These are phyloP conservation scores for Suhomyces yuchorum DNA, from an alignment of 1,139 yeast species.

Conservation along the genomic window DNA sequence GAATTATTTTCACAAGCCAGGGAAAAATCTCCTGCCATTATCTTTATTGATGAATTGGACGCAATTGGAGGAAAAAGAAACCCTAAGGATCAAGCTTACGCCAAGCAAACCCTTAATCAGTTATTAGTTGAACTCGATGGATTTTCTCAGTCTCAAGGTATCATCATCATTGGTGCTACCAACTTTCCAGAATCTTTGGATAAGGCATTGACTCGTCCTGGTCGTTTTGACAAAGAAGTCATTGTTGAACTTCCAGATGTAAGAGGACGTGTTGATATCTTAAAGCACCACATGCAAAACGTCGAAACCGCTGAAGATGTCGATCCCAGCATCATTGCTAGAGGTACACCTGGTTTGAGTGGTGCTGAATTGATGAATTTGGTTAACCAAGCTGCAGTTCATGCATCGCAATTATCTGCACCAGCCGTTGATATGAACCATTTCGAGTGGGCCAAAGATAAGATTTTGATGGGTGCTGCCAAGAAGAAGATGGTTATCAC, in stretches of 20 bases:
- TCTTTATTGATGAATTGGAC: conserved; percentile 94
- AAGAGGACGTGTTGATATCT: conserved; percentile 91
- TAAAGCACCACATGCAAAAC: conserved; percentile 89
- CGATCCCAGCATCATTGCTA: conserved; percentile 84
- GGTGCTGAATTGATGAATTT: conserved; percentile 97
- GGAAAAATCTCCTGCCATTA: conserved; percentile 94
- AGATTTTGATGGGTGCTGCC: conserved; percentile 97
- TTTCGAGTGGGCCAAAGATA: conserved; percentile 99
- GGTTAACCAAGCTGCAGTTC: conserved; percentile 97
- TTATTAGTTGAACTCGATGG: conserved; percentile 95
- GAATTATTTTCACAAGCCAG: conserved; percentile 92
- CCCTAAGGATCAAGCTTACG: conserved; percentile 96
- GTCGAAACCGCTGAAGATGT: conserved; percentile 84
- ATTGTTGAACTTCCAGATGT: conserved; percentile 97
- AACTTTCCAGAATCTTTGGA: conserved; percentile 97
- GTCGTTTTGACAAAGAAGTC: conserved; percentile 95
- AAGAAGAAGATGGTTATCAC: conserved; percentile 96
- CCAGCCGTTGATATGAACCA: conserved; percentile 87
- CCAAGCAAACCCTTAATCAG: conserved; percentile 95
- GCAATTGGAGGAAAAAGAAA: conserved; percentile 98
- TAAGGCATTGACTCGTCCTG: conserved; percentile 97
- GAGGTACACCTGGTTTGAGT: conserved; percentile 96
- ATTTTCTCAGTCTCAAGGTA: conserved; percentile 88
- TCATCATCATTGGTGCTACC: conserved; percentile 96
- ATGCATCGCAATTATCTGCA: conserved; percentile 92